Conservation (phyloP, 768 basidiomycete genomes). For the Tylopilus sp. region DNA sequence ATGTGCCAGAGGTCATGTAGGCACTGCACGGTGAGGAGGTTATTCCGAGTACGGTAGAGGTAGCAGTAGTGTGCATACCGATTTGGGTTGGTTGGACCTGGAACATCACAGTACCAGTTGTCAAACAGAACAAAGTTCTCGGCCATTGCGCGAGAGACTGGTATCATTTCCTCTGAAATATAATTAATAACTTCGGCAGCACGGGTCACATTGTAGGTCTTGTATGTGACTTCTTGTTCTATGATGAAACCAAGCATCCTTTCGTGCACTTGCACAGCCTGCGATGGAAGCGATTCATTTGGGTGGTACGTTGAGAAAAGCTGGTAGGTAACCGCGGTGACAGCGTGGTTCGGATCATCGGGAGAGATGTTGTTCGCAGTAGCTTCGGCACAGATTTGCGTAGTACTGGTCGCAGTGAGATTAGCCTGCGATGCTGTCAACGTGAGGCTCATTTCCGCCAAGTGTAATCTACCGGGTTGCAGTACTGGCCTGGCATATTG, state of each 20-base stretch:
- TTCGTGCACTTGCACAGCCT: conserved; percentile 2
- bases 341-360: conserved; percentile 24
- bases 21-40: no score
- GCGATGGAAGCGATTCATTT: conserved; percentile 9
- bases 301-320: conserved; percentile 23
- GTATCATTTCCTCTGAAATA: conserved; percentile 23
- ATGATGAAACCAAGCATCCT: conserved; percentile 22
- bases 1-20: conserved; percentile 27
- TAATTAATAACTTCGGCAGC: conserved; percentile 20
- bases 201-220: conserved; percentile 8
- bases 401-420: conserved; percentile 6
- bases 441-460: neutral
- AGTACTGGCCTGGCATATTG: conserved; percentile 16
- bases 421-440: conserved; percentile 9
- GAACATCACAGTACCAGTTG: conserved; percentile 25
- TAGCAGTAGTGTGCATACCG: no score
- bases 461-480: conserved; percentile 18
- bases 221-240: conserved; percentile 17
- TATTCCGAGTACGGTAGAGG: no score
- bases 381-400: conserved; percentile 18
- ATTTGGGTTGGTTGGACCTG: conserved; percentile 24
- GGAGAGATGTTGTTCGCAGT: conserved; percentile 18
- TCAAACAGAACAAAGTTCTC: conserved; percentile 25
- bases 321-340: conserved; percentile 23
- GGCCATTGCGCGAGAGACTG: conserved; percentile 22